Conservation (phyloP, 73 alveolate species). For the Loxodes magnus region DNA sequence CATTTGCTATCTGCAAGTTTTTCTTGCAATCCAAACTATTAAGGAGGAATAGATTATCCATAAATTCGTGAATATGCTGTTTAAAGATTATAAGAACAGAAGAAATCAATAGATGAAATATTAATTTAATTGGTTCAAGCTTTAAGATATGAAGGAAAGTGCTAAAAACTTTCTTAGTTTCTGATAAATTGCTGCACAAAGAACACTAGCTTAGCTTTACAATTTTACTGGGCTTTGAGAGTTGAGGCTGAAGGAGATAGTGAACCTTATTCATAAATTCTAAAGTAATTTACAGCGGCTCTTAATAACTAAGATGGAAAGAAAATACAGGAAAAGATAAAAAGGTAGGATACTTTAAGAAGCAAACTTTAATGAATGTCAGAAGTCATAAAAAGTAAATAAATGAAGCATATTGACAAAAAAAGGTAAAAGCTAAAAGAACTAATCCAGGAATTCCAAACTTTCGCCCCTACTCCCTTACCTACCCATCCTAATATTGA, state of each 20-base stretch:
- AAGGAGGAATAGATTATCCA: neutral
- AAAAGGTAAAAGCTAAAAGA: slow-evolving; percentile 14
- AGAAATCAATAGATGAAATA: slow-evolving; percentile 58
- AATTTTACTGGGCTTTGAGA: slow-evolving; percentile 83
- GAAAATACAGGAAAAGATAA: slow-evolving; percentile 18
- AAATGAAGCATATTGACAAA: slow-evolving; percentile 16
- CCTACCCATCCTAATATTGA: slow-evolving; percentile 30
- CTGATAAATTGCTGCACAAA: slow-evolving; percentile 56
- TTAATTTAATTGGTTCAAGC: slow-evolving; percentile 91
- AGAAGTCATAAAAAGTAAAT: slow-evolving; percentile 19
- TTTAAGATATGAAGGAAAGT: slow-evolving; percentile 82
- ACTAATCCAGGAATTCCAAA: slow-evolving; percentile 1
- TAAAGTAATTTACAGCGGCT: slow-evolving; percentile 51
- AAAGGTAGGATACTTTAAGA: slow-evolving; percentile 19
- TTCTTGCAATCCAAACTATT: slow-evolving; percentile 33
- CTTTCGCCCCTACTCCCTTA: slow-evolving; percentile 14
- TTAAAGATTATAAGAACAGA: slow-evolving; percentile 39
- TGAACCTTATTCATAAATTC: slow-evolving; percentile 28
- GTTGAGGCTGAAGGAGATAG: slow-evolving; percentile 46
- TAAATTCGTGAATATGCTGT: slow-evolving; percentile 85
- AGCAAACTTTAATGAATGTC: slow-evolving; percentile 9
- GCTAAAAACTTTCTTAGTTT: slow-evolving; percentile 56
- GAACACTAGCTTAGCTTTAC: slow-evolving; percentile 73
- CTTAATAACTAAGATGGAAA: slow-evolving; percentile 35
- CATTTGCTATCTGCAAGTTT: slow-evolving; percentile 73